A percentile compares a stretch with the other conserved stretches of the same genome.
phyloP scores from a whole-genome alignment of 1,284 basidiomycete species.

The Cerioporus squamosus region DNA sequence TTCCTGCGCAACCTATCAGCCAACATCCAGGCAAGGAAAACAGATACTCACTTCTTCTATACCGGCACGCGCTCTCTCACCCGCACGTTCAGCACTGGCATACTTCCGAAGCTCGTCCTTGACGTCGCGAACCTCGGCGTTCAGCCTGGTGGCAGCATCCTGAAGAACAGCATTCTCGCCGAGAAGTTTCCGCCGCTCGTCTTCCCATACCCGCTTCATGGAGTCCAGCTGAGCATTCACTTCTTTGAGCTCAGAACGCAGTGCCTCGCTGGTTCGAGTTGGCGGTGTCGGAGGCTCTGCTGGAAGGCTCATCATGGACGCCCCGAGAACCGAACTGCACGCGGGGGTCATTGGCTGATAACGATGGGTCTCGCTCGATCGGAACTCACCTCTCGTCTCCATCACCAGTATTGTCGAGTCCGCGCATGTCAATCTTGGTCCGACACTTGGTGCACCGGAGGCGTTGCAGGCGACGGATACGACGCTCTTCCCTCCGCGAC shows the following conservation, averaged over 20 bases:
- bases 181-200: slow-evolving; percentile 61
- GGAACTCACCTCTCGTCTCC: slow-evolving; percentile 62
- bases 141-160: slow-evolving; percentile 67
- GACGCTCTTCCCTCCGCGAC: slow-evolving; percentile 66
- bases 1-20: slow-evolving; percentile 49
- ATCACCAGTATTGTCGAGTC: slow-evolving; percentile 41
- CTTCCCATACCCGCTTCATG: slow-evolving; percentile 70
- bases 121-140: slow-evolving; percentile 57
- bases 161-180: slow-evolving; percentile 74
- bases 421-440: slow-evolving; percentile 57
- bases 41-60: slow-evolving; percentile 56
- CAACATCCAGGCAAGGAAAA: not conserved
- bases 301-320: slow-evolving; percentile 49
- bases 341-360: not conserved
- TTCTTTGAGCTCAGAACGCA: slow-evolving; percentile 57
- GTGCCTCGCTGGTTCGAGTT: slow-evolving; percentile 62
- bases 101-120: slow-evolving; percentile 60
- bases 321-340: slow-evolving; percentile 54
- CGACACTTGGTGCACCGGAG: slow-evolving; percentile 69
- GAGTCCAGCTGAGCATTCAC: slow-evolving; percentile 65
- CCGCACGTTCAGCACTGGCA: slow-evolving; percentile 52
- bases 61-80: slow-evolving; percentile 50
- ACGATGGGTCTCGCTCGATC: not conserved
- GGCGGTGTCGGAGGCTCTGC: slow-evolving; percentile 67
- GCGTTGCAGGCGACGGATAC: slow-evolving; percentile 57